A percentile compares a stretch with the other conserved stretches of the same genome.
These are phyloP conservation scores for Trametes polyzona DNA, from an alignment of 1,284 basidiomycete species.

Conservation along the genomic window DNA sequence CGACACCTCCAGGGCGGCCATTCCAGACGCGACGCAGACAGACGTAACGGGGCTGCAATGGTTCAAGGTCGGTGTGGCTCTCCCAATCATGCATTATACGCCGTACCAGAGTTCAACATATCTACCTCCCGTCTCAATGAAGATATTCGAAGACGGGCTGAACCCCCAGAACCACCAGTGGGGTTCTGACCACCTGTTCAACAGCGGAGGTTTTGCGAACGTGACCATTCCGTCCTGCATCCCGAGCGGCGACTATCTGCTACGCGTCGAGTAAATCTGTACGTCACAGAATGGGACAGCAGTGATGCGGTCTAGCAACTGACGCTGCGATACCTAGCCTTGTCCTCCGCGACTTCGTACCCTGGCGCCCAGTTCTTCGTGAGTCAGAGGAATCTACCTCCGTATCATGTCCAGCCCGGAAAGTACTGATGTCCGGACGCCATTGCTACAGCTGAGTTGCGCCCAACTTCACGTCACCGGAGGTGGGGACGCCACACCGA, in stretches of 20 bases:
- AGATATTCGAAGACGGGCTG: conserved; percentile 49
- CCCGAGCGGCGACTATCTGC: conserved; percentile 51
- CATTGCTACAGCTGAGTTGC: conserved; percentile 51
- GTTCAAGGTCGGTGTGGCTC: conserved; percentile 50
- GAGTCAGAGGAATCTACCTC: no score
- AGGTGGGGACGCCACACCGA: conserved; percentile 47
- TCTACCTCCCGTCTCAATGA: background rate
- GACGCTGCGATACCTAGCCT: conserved; percentile 32
- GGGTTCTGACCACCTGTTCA: conserved; percentile 52
- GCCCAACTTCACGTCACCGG: conserved; percentile 54
- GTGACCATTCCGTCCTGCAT: conserved; percentile 57
- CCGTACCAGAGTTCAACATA: no score
- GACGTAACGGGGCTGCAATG: conserved; percentile 54
- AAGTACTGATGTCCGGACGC: background rate
- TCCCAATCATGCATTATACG: no score
- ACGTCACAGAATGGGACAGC: background rate
- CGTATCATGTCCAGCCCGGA: background rate
- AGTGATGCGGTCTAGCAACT: background rate
- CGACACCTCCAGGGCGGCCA: conserved; percentile 42
- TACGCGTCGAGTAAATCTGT: conserved; percentile 59
- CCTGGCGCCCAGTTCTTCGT: conserved; percentile 56
- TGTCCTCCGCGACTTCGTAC: conserved; percentile 46
- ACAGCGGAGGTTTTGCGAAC: conserved; percentile 55
- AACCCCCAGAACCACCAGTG: conserved; percentile 39
- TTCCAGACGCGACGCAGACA: conserved; percentile 48